Conservation (phyloP, 768 basidiomycete species). For the Daedaleopsis nitida region DNA sequence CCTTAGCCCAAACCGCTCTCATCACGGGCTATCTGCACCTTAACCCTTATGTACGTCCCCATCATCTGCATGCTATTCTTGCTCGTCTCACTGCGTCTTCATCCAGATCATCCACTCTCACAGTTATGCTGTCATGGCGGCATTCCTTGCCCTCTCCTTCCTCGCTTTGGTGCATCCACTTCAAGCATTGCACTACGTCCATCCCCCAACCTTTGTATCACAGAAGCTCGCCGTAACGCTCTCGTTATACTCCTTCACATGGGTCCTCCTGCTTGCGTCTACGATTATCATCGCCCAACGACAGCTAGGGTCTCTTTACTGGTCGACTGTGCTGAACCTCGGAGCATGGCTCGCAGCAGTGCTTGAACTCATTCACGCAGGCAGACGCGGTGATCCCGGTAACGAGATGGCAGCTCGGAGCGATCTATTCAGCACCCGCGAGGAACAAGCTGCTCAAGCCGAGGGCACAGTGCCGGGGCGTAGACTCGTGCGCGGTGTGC, state of each 20-base stretch:
- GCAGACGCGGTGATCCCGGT: constrained; percentile 29
- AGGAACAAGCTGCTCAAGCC: constrained; percentile 5
- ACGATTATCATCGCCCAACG: constrained; percentile 46
- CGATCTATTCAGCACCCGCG: constrained; percentile 12
- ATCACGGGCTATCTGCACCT: constrained; percentile 51
- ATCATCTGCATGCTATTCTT: no score
- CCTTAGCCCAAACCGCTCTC: constrained; percentile 49
- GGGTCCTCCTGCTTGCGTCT: constrained; percentile 55
- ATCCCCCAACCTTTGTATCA: constrained; percentile 37
- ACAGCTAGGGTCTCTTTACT: constrained; percentile 56
- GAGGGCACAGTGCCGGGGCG: constrained; percentile 17
- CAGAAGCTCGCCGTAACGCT: constrained; percentile 55
- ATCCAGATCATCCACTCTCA: constrained; percentile 62
- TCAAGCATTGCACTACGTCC: constrained; percentile 32
- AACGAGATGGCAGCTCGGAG: constrained; percentile 12
- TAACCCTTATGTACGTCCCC: constrained; percentile 60
- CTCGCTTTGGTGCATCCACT: constrained; percentile 47
- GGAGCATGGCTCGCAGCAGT: constrained; percentile 45
- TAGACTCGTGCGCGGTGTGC: constrained; percentile 25
- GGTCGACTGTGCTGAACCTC: constrained; percentile 56
- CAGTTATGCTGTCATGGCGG: constrained; percentile 51
- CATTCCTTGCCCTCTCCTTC: constrained; percentile 53
- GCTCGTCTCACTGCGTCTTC: no score
- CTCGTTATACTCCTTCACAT: constrained; percentile 59
- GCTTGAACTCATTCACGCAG: constrained; percentile 38